Evolutionary conservation across 768 basidiomycete genomes (phyloP).

Genomic region (Boletus vinaceobasis): DNA sequence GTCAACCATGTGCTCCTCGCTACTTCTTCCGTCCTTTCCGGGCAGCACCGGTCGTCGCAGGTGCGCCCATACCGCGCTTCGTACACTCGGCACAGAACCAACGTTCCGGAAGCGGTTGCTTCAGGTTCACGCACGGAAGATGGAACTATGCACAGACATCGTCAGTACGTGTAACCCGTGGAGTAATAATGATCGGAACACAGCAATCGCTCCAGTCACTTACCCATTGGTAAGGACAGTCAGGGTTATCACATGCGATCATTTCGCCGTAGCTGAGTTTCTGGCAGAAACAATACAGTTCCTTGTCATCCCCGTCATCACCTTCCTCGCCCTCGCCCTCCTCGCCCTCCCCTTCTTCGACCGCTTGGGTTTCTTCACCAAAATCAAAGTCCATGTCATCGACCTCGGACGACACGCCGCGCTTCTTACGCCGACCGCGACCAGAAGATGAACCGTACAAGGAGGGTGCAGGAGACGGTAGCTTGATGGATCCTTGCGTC

Average conservation of each 20-base stretch:
- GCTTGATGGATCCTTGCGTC: conserved; percentile 31
- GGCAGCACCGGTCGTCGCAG: conserved; percentile 21
- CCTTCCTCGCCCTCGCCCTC: conserved; percentile 42
- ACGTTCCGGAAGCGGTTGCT: conserved; percentile 50
- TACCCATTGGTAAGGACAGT: conserved; percentile 61
- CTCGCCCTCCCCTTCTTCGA: conserved; percentile 32
- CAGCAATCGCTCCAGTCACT: conserved; percentile 24
- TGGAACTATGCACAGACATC: conserved; percentile 46
- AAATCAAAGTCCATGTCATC: conserved; percentile 35
- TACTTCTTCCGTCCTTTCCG: conserved; percentile 45
- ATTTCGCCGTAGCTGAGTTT: conserved; percentile 65
- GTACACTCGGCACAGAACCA: conserved; percentile 63
- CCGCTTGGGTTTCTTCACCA: conserved; percentile 28
- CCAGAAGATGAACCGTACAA: conserved; percentile 25
- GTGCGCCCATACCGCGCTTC: conserved; percentile 34
- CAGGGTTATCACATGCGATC: conserved; percentile 61
- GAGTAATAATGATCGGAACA: too few relatives aligned
- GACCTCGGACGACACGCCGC: conserved; percentile 34
- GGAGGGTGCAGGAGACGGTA: conserved; percentile 35
- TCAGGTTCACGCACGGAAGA: conserved; percentile 56
- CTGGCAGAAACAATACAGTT: conserved; percentile 61
- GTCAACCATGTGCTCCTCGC: not conserved
- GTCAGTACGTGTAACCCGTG: conserved; percentile 9
- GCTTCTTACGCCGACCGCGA: conserved; percentile 35
- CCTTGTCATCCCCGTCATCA: conserved; percentile 56